A percentile compares a stretch with the other conserved stretches of the same genome.
Evolutionary conservation across 306 rosid genomes (phyloP).

Genomic region (Senna siamea): DNA sequence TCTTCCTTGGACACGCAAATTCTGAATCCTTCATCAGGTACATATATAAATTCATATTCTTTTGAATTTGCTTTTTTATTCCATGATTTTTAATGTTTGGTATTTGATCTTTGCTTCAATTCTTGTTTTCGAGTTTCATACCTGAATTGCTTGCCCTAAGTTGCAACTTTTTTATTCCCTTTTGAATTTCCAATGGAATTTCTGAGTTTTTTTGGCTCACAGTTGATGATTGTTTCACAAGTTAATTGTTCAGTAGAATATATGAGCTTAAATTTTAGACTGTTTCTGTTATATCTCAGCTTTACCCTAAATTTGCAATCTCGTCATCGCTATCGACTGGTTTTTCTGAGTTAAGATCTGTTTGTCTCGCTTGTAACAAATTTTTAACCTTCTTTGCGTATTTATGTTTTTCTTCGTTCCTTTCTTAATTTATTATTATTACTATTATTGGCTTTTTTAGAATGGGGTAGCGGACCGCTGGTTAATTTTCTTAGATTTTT

Average conservation of each 20-base stretch:
- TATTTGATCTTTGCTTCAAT: not conserved
- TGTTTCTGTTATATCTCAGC: not conserved
- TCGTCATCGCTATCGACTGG: not conserved
- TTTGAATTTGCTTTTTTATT: not conserved
- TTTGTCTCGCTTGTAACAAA: not conserved
- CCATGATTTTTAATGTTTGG: not conserved
- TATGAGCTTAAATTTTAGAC: not conserved
- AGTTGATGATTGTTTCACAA: not conserved
- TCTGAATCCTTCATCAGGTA: slow-evolving; percentile 29
- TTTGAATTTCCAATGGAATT: not conserved
- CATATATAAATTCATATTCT: not conserved
- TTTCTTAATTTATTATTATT: no score
- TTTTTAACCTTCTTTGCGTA: not conserved
- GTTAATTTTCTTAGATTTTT: not conserved
- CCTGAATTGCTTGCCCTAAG: not conserved
- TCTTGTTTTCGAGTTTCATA: slow-evolving; percentile 6
- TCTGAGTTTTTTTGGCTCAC: not conserved
- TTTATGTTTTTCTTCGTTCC: no score
- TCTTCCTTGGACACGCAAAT: slow-evolving; percentile 7
- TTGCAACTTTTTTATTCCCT: slow-evolving; percentile 4
- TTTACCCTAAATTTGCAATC: not conserved
- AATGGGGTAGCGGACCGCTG: not conserved
- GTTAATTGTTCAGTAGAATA: not conserved
- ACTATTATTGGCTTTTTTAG: not conserved
- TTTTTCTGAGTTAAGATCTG: slow-evolving; percentile 18